These are phyloP conservation scores for Leptomonas pyrrhocoris DNA, from an alignment of 208 protist species.

Conservation along the genomic window DNA sequence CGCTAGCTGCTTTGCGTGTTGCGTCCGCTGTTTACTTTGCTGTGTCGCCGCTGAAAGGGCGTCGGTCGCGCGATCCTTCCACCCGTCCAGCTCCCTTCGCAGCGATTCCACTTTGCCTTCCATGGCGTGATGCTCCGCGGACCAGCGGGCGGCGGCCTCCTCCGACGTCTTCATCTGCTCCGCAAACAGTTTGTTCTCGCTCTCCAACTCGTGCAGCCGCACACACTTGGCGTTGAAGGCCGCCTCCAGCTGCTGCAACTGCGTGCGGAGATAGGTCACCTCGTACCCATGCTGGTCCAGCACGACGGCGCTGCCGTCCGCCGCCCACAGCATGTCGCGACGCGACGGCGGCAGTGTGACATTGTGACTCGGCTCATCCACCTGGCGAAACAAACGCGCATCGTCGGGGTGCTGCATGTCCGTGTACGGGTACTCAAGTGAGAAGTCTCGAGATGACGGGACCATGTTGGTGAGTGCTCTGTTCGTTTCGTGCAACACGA, in stretches of 20 bases:
- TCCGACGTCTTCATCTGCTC: constrained; percentile 50
- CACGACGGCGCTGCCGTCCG: constrained; percentile 35
- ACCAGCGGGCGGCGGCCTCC: constrained; percentile 32
- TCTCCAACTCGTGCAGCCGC: constrained; percentile 72
- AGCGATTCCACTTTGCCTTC: constrained; percentile 49
- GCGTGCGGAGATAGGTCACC: constrained; percentile 72
- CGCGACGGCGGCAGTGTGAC: background rate
- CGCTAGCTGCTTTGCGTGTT: constrained; percentile 28
- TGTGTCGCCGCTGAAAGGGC: constrained; percentile 34
- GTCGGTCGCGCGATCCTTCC: constrained; percentile 58
- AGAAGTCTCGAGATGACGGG: background rate
- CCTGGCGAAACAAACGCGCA: constrained; percentile 8
- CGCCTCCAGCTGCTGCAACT: constrained; percentile 85
- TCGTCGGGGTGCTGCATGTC: background rate
- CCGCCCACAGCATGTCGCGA: background rate
- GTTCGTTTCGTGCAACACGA: background rate
- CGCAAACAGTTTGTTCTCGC: constrained; percentile 59
- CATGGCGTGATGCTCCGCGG: constrained; percentile 41
- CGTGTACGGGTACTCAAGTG: background rate
- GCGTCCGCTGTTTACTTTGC: constrained; percentile 31
- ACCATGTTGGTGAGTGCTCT: background rate
- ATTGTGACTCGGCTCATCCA: background rate
- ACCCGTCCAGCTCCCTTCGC: constrained; percentile 72
- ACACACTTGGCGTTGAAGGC: constrained; percentile 87
- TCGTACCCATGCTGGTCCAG: constrained; percentile 81